Percentiles rank a stretch among this genome's conserved stretches.
phyloP scores from a whole-genome alignment of 805 yeast species.

The Zygosaccharomyces pseudorouxii region DNA sequence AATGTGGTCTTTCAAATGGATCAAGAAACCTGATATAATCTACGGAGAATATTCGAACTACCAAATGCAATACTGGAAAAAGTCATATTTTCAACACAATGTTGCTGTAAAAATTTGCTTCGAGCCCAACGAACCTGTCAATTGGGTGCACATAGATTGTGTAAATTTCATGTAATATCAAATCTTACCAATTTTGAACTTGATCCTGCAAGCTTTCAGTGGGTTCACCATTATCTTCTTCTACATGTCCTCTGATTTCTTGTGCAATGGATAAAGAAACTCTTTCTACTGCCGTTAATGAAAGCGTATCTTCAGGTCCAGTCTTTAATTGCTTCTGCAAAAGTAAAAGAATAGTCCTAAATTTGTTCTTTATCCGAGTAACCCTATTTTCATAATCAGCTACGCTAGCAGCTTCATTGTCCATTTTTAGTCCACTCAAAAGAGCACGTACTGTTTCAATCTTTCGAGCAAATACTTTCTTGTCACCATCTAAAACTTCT shows the following conservation, averaged over 20 bases:
- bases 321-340: constrained; percentile 21
- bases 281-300: constrained; percentile 36
- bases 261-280: constrained; percentile 30
- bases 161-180: constrained; percentile 22
- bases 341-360: constrained; percentile 45
- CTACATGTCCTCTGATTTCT: constrained; percentile 31
- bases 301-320: constrained; percentile 19
- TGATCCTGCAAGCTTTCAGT: constrained; percentile 21
- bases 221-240: constrained; percentile 21
- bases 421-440: constrained; percentile 33
- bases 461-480: constrained; percentile 19
- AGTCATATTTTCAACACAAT: constrained; percentile 43
- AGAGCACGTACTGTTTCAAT: constrained; percentile 25
- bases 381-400: constrained; percentile 49
- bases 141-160: constrained; percentile 29
- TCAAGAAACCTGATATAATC: constrained; percentile 31
- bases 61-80: constrained; percentile 55
- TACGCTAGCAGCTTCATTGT: constrained; percentile 54
- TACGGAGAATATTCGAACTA: constrained; percentile 48
- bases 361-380: constrained; percentile 55
- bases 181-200: constrained; percentile 24
- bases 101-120: constrained; percentile 39
- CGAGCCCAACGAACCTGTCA: constrained; percentile 20
- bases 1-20: constrained; percentile 44
- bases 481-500: constrained; percentile 26